phyloP scores from a whole-genome alignment of 305 asterid species.

The Striga hermonthica region DNA sequence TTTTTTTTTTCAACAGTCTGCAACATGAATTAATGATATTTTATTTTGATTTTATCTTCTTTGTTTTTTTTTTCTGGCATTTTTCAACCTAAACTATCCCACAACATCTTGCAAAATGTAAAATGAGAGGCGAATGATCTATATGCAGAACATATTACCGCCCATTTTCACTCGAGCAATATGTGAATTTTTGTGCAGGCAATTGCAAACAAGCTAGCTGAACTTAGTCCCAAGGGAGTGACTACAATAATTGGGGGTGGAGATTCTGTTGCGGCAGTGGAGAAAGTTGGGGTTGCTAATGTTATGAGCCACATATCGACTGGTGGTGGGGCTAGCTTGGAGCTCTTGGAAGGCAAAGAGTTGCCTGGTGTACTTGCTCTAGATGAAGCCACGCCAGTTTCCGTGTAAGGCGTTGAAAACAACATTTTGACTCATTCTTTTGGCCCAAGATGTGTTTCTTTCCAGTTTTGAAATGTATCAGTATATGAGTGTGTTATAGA shows the following conservation, averaged over 20 bases:
- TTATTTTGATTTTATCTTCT: too few relatives aligned
- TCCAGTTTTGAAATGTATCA: slow-evolving; percentile 32
- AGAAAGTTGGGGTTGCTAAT: slow-evolving; percentile 72
- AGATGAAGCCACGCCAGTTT: slow-evolving; percentile 61
- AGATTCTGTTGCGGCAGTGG: slow-evolving; percentile 85
- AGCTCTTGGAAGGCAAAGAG: slow-evolving; percentile 74
- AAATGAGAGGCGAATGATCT: neutral
- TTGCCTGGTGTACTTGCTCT: slow-evolving; percentile 81
- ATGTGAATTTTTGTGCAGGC: slow-evolving; percentile 40
- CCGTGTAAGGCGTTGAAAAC: slow-evolving; percentile 36
- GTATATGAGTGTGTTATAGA: slow-evolving; percentile 30
- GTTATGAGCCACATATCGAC: slow-evolving; percentile 92
- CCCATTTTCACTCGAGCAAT: neutral
- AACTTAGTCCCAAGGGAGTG: slow-evolving; percentile 71
- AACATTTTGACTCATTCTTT: slow-evolving; percentile 35
- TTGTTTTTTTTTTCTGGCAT: neutral
- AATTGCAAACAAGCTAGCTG: slow-evolving; percentile 74
- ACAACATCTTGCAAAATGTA: neutral
- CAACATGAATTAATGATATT: too few relatives aligned
- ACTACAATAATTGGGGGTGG: slow-evolving; percentile 85
- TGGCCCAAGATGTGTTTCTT: slow-evolving; percentile 22
- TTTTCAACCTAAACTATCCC: neutral
- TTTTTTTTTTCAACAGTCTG: too few relatives aligned
- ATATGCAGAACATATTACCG: neutral
- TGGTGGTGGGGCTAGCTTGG: slow-evolving; percentile 92